These are phyloP conservation scores for Rhazya stricta DNA, from an alignment of 257 asterid genomes.

Conservation along the genomic window DNA sequence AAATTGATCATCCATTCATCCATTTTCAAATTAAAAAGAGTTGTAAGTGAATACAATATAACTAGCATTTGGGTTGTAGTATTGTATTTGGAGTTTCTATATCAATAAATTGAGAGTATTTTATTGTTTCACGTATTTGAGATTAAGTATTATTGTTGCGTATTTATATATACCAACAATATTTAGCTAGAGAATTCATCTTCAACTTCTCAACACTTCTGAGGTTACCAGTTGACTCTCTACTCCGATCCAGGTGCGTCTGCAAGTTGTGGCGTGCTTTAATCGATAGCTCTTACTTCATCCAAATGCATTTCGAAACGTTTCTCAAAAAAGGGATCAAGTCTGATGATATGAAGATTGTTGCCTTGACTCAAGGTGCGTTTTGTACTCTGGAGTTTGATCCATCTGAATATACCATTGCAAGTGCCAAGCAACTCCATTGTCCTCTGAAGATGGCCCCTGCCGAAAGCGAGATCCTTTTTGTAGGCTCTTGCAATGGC, in stretches of 20 bases:
- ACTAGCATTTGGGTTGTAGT: no score
- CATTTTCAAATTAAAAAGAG: no score
- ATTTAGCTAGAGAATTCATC: no score
- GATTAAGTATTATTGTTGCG: no score
- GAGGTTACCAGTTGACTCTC: conserved; percentile 1
- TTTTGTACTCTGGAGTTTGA: neutral
- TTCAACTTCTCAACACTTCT: no score
- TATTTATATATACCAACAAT: no score
- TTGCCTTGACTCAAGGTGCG: neutral
- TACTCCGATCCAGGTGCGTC: conserved; percentile 8
- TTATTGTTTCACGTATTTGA: no score
- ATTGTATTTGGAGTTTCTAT: no score
- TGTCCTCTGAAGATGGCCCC: neutral
- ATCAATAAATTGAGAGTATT: no score
- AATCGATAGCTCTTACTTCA: neutral
- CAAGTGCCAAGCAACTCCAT: neutral
- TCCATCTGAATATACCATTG: no score
- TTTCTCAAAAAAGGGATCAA: neutral
- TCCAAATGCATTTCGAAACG: neutral
- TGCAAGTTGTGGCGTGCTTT: conserved; percentile 7
- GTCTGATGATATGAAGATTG: neutral
- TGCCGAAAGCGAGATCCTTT: neutral
- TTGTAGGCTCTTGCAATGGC: conserved; percentile 8
- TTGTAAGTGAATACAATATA: no score
- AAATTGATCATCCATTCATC: no score